Evolutionary conservation across 495 filamentous ascomycete genomes (phyloP).

Genomic region (Penicillium ochrochloron): DNA sequence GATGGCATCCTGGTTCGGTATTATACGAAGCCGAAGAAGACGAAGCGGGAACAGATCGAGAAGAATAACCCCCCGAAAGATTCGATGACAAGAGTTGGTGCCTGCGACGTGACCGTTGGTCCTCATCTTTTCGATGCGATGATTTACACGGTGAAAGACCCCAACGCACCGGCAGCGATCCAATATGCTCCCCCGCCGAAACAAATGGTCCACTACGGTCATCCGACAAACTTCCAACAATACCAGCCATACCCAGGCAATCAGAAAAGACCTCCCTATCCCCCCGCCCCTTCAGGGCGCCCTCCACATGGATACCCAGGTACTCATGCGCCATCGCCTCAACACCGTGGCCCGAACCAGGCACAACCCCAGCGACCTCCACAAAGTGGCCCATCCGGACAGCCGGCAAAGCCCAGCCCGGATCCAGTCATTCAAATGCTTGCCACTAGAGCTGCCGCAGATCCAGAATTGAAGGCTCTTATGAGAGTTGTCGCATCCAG

Average conservation of each 20-base stretch:
- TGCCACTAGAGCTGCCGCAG: slow-evolving; percentile 81
- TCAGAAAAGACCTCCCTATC: slow-evolving; percentile 39
- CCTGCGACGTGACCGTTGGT: slow-evolving; percentile 80
- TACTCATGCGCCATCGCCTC: slow-evolving; percentile 36
- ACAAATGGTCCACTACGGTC: slow-evolving; percentile 73
- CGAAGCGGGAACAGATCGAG: slow-evolving; percentile 69
- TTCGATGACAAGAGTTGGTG: slow-evolving; percentile 82
- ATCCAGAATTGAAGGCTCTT: slow-evolving; percentile 87
- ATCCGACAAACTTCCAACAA: slow-evolving; percentile 57
- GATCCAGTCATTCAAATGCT: slow-evolving; percentile 97
- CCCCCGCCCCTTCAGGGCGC: slow-evolving; percentile 34
- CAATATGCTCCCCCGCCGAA: slow-evolving; percentile 57
- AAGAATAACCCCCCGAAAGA: slow-evolving; percentile 84
- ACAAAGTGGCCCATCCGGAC: slow-evolving; percentile 38
- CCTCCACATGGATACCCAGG: slow-evolving; percentile 36
- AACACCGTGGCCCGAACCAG: slow-evolving; percentile 37
- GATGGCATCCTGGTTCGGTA: slow-evolving; percentile 92
- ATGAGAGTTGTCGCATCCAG: slow-evolving; percentile 95
- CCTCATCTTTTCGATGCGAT: slow-evolving; percentile 90
- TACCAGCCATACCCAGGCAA: slow-evolving; percentile 55
- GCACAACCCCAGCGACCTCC: slow-evolving; percentile 40
- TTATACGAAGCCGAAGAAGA: slow-evolving; percentile 88
- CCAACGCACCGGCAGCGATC: slow-evolving; percentile 52
- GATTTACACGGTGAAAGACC: slow-evolving; percentile 83
- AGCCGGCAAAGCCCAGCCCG: slow-evolving; percentile 59